Conservation (phyloP, 371 early-diverging fungal species). For the Actinomucor elegans region DNA sequence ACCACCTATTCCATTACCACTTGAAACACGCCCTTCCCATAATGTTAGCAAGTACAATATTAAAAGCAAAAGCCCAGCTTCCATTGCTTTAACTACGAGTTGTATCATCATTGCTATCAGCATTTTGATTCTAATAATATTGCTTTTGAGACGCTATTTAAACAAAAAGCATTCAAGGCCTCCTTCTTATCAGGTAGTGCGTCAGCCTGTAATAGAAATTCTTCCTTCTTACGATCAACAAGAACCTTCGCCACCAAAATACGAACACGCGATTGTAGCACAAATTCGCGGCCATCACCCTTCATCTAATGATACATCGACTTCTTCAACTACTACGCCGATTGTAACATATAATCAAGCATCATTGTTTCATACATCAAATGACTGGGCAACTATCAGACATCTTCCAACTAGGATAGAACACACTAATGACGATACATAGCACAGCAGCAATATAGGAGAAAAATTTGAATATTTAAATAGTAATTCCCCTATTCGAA, state of each 20-base stretch:
- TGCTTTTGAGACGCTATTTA: slow-evolving; percentile 4
- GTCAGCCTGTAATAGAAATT: slow-evolving; percentile 9
- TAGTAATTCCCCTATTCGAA: no score
- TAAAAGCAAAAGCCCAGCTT: neutral
- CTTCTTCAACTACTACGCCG: neutral
- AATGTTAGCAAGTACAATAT: neutral
- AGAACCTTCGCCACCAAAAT: slow-evolving; percentile 35
- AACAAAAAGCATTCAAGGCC: slow-evolving; percentile 15
- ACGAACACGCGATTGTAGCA: slow-evolving; percentile 44
- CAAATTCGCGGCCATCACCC: slow-evolving; percentile 31
- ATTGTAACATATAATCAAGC: no score
- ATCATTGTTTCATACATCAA: no score
- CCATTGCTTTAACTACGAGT: neutral
- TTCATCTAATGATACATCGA: neutral
- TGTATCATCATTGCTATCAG: neutral
- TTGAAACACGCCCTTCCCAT: neutral
- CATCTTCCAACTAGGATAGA: no score
- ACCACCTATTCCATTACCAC: neutral
- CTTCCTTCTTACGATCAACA: slow-evolving; percentile 31
- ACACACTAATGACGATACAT: neutral
- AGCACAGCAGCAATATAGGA: no score
- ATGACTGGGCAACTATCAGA: no score
- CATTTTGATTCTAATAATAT: neutral
- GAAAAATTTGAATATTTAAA: no score
- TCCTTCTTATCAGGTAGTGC: slow-evolving; percentile 22